Percentiles rank a stretch among this genome's conserved stretches.
These are phyloP conservation scores for Ambrosia hybrid DNA, from an alignment of 140 eudicot species.

Conservation along the genomic window DNA sequence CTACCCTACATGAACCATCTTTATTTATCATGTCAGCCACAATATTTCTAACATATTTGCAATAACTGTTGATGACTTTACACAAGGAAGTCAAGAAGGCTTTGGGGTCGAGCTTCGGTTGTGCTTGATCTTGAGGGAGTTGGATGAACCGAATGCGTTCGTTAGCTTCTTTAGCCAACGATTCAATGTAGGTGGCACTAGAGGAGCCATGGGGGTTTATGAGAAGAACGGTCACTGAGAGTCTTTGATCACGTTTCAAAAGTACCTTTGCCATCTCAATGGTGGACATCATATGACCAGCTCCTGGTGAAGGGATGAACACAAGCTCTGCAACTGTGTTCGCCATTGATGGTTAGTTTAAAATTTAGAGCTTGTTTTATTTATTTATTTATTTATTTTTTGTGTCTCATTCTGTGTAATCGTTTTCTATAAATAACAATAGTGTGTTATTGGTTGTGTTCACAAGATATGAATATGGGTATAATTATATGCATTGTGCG, in stretches of 20 bases:
- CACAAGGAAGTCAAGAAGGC: conserved; percentile 9
- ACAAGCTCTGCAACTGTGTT: conserved; percentile 29
- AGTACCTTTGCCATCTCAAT: conserved; percentile 37
- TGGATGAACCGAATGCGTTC: conserved; percentile 27
- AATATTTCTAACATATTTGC: conserved; percentile 21
- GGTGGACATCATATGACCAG: conserved; percentile 39
- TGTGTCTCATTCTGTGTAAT: no score
- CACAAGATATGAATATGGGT: no score
- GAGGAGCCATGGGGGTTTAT: conserved; percentile 16
- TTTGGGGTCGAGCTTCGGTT: conserved; percentile 20
- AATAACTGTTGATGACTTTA: conserved; percentile 17
- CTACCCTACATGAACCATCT: conserved; percentile 10
- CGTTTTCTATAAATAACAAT: no score
- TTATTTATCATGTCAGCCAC: conserved; percentile 26
- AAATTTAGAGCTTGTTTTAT: no score
- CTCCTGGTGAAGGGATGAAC: conserved; percentile 42
- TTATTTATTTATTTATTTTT: no score
- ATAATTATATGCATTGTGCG: no score
- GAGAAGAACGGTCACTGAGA: conserved; percentile 29
- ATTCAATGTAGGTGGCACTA: conserved; percentile 26
- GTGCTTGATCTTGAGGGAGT: conserved; percentile 23
- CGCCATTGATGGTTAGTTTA: conserved; percentile 5
- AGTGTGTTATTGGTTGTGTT: no score
- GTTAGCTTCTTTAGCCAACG: not conserved
- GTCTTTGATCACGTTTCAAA: conserved; percentile 21